These are phyloP conservation scores for Backusella tuberculispora DNA, from an alignment of 192 early-diverging fungal genomes.

Conservation along the genomic window DNA sequence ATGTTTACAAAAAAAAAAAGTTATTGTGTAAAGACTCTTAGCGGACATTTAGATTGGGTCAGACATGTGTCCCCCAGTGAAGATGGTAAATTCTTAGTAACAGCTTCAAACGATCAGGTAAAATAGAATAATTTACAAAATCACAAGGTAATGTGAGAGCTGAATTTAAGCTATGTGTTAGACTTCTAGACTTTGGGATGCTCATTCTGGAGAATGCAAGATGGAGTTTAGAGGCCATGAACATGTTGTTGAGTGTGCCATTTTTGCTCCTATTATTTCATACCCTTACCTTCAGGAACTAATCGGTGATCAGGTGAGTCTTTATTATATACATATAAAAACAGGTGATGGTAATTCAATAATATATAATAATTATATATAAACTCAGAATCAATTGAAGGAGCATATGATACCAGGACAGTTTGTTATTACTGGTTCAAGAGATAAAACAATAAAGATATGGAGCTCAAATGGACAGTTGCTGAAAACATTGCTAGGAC, in stretches of 20 bases:
- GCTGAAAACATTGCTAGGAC: conserved; percentile 80
- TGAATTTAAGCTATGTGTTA: conserved; percentile 37
- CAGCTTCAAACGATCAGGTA: conserved; percentile 87
- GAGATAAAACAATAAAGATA: conserved; percentile 89
- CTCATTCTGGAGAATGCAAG: conserved; percentile 69
- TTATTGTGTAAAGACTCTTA: conserved; percentile 81
- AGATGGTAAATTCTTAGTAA: conserved; percentile 75
- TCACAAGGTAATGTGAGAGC: not conserved
- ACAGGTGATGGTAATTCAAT: not conserved
- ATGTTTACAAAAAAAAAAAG: conserved; percentile 40
- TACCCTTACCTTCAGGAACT: conserved; percentile 71
- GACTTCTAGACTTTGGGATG: conserved; percentile 84
- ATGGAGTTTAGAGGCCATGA: conserved; percentile 87
- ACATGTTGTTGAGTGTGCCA: conserved; percentile 89
- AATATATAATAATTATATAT: not conserved
- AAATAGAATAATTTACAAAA: not conserved
- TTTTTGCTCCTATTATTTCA: conserved; percentile 76
- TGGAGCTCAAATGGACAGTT: conserved; percentile 79
- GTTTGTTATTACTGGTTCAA: conserved; percentile 81
- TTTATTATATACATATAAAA: not conserved
- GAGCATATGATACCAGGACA: conserved; percentile 59
- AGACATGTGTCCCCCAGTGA: conserved; percentile 67
- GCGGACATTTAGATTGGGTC: conserved; percentile 92
- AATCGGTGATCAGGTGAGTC: conserved; percentile 60
- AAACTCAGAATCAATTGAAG: conserved; percentile 42